phyloP scores from a whole-genome alignment of 139 green algal species.

The Coelastrella sp. region DNA sequence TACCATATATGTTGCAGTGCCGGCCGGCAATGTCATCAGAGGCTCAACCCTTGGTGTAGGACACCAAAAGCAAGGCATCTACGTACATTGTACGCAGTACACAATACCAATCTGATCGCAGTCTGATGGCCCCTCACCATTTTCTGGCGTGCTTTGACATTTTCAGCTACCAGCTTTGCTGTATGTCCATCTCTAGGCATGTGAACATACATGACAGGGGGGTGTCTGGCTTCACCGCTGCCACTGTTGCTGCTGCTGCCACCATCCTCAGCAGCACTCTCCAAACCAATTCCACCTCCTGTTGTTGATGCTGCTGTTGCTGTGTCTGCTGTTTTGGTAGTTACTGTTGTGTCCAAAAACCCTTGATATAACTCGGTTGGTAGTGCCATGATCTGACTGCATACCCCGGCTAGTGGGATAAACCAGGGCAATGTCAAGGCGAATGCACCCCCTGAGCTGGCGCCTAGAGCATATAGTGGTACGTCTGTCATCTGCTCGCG shows the following conservation, averaged over 20 bases:
- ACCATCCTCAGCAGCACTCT: background rate
- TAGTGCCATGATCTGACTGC: conserved; percentile 64
- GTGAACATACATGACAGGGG: conserved; percentile 73
- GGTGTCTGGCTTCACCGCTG: conserved; percentile 46
- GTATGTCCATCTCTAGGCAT: conserved; percentile 71
- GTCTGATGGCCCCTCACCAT: conserved; percentile 25
- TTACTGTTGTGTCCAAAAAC: conserved; percentile 18
- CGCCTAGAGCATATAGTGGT: conserved; percentile 73
- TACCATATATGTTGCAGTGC: too few species aligned
- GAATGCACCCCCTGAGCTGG: conserved; percentile 71
- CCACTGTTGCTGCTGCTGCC: background rate
- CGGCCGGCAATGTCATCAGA: too few species aligned
- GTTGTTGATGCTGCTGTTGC: conserved; percentile 3
- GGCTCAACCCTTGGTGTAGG: too few species aligned
- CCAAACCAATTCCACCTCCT: background rate
- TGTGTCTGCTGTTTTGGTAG: background rate
- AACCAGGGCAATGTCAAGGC: conserved; percentile 61
- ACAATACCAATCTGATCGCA: background rate
- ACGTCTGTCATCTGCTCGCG: conserved; percentile 57
- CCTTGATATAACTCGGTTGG: conserved; percentile 28
- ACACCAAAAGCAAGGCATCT: background rate
- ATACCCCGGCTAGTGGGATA: conserved; percentile 50
- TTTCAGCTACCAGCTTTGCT: conserved; percentile 40
- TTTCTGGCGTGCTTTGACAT: conserved; percentile 47
- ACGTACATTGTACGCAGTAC: background rate